Percentiles rank a stretch among this genome's conserved stretches.
These are phyloP conservation scores for Phytophthora niederhauseri DNA, from an alignment of 352 stramenopile species.

Conservation along the genomic window DNA sequence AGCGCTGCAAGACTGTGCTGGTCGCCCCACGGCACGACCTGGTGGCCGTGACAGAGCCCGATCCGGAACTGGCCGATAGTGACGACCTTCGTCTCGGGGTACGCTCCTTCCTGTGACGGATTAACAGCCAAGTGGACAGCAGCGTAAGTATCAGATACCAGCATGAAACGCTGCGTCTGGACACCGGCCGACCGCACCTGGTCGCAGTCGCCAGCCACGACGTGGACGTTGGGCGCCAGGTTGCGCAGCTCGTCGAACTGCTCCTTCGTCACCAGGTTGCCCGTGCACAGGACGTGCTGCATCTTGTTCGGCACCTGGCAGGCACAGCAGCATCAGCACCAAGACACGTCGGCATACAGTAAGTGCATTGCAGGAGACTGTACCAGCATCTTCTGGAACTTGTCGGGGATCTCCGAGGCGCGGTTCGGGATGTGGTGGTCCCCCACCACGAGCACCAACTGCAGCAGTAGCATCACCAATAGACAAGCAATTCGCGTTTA, in stretches of 20 bases:
- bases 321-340: conserved; percentile 24
- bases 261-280: conserved; percentile 96
- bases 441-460: conserved; percentile 97
- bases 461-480: conserved; percentile 16
- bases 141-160: not conserved
- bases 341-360: not conserved
- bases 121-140: not conserved
- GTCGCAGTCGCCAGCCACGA: conserved; percentile 96
- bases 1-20: conserved; percentile 86
- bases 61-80: conserved; percentile 97
- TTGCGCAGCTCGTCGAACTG: conserved; percentile 95
- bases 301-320: conserved; percentile 97
- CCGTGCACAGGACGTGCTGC: conserved; percentile 98
- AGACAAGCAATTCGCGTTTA: not conserved
- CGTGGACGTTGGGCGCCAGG: conserved; percentile 97
- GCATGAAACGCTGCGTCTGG: not conserved
- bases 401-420: conserved; percentile 94
- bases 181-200: conserved; percentile 46
- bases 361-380: not conserved
- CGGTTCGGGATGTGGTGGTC: conserved; percentile 98
- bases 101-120: conserved; percentile 58
- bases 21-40: conserved; percentile 94
- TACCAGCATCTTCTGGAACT: conserved; percentile 95
- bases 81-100: conserved; percentile 96
- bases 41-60: conserved; percentile 97